Percentiles rank a stretch among this genome's conserved stretches.
Conservation (phyloP, 1,139 yeast species). For the Debaryomyces sp. region DNA sequence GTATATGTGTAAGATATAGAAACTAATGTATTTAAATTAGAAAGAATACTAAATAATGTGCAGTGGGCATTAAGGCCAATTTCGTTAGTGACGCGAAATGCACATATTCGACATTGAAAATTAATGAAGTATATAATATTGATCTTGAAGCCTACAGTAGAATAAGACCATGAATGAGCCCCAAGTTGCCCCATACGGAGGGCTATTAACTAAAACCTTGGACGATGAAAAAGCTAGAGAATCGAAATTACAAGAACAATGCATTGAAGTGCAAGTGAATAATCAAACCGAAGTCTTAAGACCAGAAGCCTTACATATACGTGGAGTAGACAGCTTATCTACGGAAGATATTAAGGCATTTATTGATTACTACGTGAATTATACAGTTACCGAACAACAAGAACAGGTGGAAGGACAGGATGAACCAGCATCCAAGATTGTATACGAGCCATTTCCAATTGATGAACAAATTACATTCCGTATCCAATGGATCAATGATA, state of each 20-base stretch:
- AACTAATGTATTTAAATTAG: neutral
- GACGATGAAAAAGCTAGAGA: constrained; percentile 42
- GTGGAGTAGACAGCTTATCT: constrained; percentile 71
- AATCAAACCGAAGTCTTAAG: constrained; percentile 35
- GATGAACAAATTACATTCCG: constrained; percentile 40
- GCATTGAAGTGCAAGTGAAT: constrained; percentile 36
- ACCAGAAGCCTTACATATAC: constrained; percentile 54
- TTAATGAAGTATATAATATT: neutral
- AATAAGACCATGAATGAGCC: constrained; percentile 31
- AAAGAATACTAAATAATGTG: neutral
- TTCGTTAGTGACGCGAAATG: neutral
- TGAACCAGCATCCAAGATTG: constrained; percentile 11
- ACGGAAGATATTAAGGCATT: constrained; percentile 65
- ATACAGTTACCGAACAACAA: constrained; percentile 24
- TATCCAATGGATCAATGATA: constrained; percentile 74
- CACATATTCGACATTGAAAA: constrained; percentile 1
- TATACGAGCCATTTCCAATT: constrained; percentile 29
- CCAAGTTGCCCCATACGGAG: constrained; percentile 47
- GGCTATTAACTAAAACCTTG: constrained; percentile 42
- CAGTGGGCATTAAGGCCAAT: neutral
- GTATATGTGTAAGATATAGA: neutral
- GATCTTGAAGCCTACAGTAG: neutral
- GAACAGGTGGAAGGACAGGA: constrained; percentile 18
- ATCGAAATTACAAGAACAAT: constrained; percentile 33
- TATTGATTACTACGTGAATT: constrained; percentile 53